Conservation (phyloP, 1,284 basidiomycete species). For the Fistulinella staudtii region DNA sequence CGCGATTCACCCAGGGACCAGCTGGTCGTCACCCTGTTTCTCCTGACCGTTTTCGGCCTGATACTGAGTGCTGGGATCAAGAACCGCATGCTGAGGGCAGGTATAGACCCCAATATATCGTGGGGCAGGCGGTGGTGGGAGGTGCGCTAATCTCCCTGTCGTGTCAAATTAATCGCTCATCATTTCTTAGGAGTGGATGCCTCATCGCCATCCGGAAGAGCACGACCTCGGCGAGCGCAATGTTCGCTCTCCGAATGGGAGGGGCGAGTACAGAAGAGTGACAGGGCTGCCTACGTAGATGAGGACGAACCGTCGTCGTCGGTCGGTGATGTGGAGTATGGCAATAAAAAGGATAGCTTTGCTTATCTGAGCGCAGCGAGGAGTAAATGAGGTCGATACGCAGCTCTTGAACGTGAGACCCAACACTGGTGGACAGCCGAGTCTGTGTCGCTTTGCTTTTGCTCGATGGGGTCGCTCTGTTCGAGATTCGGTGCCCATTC, state of each 20-base stretch:
- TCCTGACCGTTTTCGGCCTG: constrained; percentile 80
- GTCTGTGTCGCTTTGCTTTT: neutral
- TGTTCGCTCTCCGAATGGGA: constrained; percentile 27
- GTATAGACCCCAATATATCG: constrained; percentile 56
- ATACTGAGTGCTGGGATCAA: constrained; percentile 82
- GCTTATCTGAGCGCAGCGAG: constrained; percentile 13
- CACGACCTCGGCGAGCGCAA: constrained; percentile 44
- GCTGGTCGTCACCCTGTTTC: constrained; percentile 84
- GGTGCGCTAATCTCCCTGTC: constrained; percentile 42
- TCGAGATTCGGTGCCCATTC: constrained; percentile 53
- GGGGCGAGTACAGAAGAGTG: constrained; percentile 43
- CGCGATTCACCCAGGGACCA: constrained; percentile 89
- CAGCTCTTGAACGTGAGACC: constrained; percentile 16
- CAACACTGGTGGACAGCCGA: neutral
- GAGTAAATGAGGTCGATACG: constrained; percentile 21
- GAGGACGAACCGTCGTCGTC: too few relatives aligned
- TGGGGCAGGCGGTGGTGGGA: constrained; percentile 80
- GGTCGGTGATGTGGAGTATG: too few relatives aligned
- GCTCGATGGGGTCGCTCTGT: constrained; percentile 61
- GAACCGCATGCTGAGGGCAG: constrained; percentile 73
- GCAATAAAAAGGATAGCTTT: neutral
- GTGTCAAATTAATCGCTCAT: constrained; percentile 22
- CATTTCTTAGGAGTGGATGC: constrained; percentile 51
- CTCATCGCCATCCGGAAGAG: constrained; percentile 51
- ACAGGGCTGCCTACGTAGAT: constrained; percentile 30